Conservation (phyloP, 2,329 filamentous ascomycete species). For the Phoma sp. region DNA sequence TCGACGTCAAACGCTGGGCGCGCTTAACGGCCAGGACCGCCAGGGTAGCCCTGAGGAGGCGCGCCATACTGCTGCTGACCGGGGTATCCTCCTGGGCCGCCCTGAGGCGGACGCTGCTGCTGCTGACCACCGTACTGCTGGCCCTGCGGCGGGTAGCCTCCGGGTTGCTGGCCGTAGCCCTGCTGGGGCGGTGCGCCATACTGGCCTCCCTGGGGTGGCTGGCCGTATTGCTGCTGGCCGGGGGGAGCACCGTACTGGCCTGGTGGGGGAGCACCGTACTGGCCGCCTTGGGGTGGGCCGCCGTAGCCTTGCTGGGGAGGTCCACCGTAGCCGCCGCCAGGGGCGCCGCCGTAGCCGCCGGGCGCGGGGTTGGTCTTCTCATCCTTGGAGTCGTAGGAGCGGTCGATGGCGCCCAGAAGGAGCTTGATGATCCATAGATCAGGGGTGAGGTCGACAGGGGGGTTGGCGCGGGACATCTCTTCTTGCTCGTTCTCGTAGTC, state of each 20-base stretch:
- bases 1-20: not conserved
- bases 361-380: constrained; percentile 59
- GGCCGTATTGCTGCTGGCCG: constrained; percentile 12
- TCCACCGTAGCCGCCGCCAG: constrained; percentile 40
- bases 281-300: constrained; percentile 22
- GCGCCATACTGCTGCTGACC: constrained; percentile 33
- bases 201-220: constrained; percentile 7
- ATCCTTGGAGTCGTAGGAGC: constrained; percentile 70
- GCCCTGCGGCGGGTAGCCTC: constrained; percentile 28
- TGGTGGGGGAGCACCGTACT: constrained; percentile 27
- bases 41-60: constrained; percentile 25
- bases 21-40: constrained; percentile 13
- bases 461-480: constrained; percentile 68
- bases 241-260: constrained; percentile 35
- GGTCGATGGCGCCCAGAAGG: constrained; percentile 71
- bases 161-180: constrained; percentile 29
- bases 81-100: constrained; percentile 30
- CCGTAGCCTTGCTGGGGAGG: constrained; percentile 32
- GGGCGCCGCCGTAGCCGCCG: constrained; percentile 41
- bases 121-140: constrained; percentile 28
- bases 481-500: constrained; percentile 73
- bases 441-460: constrained; percentile 68
- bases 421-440: constrained; percentile 73
- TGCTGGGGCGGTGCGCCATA: constrained; percentile 31
- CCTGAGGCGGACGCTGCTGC: constrained; percentile 31